phyloP scores from a whole-genome alignment of 2,329 filamentous ascomycete genomes.

The Pseudogymnoascus sp. region DNA sequence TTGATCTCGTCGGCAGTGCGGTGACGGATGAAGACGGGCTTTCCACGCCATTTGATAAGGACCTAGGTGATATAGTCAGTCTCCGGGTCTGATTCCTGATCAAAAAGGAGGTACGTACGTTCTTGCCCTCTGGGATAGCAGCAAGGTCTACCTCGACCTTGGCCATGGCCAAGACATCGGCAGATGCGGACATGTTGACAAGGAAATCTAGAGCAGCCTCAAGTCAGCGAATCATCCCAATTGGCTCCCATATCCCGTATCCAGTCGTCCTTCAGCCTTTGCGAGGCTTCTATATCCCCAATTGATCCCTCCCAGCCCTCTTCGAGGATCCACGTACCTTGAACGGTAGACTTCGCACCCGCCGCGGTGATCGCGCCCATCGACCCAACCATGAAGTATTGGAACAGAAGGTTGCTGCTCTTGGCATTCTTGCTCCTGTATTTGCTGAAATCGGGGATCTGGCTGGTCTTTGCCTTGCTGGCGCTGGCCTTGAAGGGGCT shows the following conservation, averaged over 20 bases:
- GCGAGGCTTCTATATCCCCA: neutral
- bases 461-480: slow-evolving; percentile 45
- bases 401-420: slow-evolving; percentile 76
- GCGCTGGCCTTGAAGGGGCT: slow-evolving; percentile 54
- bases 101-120: slow-evolving; percentile 54
- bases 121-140: slow-evolving; percentile 97
- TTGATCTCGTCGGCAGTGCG: slow-evolving; percentile 88
- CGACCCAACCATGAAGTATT: slow-evolving; percentile 97
- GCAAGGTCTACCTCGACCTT: slow-evolving; percentile 97
- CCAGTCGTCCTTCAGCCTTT: neutral
- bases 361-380: slow-evolving; percentile 88
- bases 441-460: slow-evolving; percentile 83
- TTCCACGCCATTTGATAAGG: slow-evolving; percentile 99
- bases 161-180: slow-evolving; percentile 96
- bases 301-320: slow-evolving; percentile 6
- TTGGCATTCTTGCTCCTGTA: slow-evolving; percentile 68
- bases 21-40: slow-evolving; percentile 99
- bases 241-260: slow-evolving; percentile 12
- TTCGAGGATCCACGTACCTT: slow-evolving; percentile 61
- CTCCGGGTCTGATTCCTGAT: neutral
- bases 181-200: slow-evolving; percentile 98
- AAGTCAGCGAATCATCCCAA: slow-evolving; percentile 20
- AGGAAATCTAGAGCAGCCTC: slow-evolving; percentile 69
- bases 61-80: slow-evolving; percentile 47
- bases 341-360: slow-evolving; percentile 94